Percentiles rank a stretch among this genome's conserved stretches.
These are phyloP conservation scores for Cunninghamia lanceolata DNA, from an alignment of 75 land plant genomes.

Conservation along the genomic window DNA sequence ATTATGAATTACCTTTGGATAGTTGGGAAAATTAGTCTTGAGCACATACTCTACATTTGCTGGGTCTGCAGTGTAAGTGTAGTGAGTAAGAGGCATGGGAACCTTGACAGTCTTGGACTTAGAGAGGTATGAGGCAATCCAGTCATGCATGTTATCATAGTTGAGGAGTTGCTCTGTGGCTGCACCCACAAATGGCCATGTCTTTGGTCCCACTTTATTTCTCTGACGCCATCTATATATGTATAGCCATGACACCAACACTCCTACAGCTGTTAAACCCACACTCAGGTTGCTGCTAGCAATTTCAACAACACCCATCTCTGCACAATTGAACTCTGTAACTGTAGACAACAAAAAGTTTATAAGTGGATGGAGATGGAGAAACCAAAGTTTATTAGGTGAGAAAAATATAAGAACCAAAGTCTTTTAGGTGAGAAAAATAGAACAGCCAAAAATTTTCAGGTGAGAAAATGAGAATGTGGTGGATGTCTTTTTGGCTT, in stretches of 20 bases:
- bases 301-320: background rate
- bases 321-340: background rate
- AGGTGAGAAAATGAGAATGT: background rate
- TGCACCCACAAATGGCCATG: slow-evolving; percentile 89
- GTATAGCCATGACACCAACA: slow-evolving; percentile 47
- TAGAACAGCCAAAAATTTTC: background rate
- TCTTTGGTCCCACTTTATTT: slow-evolving; percentile 60
- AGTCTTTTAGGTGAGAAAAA: background rate
- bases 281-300: background rate
- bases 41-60: slow-evolving; percentile 21
- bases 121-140: slow-evolving; percentile 69
- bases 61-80: slow-evolving; percentile 49
- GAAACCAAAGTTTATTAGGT: background rate
- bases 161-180: slow-evolving; percentile 62
- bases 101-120: slow-evolving; percentile 43
- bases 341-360: background rate
- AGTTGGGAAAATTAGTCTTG: slow-evolving; percentile 26
- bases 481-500: background rate
- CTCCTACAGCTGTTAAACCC: background rate
- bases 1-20: slow-evolving; percentile 14
- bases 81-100: slow-evolving; percentile 54
- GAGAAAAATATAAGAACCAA: background rate
- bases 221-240: slow-evolving; percentile 55
- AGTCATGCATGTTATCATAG: slow-evolving; percentile 81
- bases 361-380: background rate